These are phyloP conservation scores for Acer saccharum DNA, from an alignment of 345 rosid genomes.

Conservation along the genomic window DNA sequence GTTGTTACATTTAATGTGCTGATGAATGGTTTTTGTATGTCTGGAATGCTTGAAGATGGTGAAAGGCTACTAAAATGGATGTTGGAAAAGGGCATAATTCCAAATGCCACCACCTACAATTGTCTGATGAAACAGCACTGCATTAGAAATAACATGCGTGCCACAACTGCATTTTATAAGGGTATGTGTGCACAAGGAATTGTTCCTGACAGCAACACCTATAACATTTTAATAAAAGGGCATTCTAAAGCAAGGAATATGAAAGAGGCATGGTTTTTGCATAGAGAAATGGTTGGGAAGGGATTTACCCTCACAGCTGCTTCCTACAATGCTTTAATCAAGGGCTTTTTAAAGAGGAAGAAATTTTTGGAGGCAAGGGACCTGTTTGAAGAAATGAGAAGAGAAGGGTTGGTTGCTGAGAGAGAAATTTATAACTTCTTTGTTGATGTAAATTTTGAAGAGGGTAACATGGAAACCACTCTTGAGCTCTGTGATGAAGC, in stretches of 20 bases:
- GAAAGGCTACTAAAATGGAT: constrained; percentile 83
- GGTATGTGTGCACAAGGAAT: constrained; percentile 66
- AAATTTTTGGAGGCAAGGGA: constrained; percentile 70
- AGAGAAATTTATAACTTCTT: constrained; percentile 58
- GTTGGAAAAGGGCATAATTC: constrained; percentile 74
- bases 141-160: constrained; percentile 54
- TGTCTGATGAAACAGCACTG: constrained; percentile 80
- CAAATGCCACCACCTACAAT: constrained; percentile 80
- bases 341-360: constrained; percentile 68
- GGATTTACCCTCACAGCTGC: constrained; percentile 55
- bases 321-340: constrained; percentile 73
- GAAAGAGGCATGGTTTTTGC: constrained; percentile 95
- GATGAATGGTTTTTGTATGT: constrained; percentile 83
- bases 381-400: constrained; percentile 74
- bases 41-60: constrained; percentile 83
- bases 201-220: constrained; percentile 71
- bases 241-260: constrained; percentile 98
- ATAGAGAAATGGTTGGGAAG: constrained; percentile 62
- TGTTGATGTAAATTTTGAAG: constrained; percentile 63
- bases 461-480: constrained; percentile 53
- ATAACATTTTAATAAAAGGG: constrained; percentile 77
- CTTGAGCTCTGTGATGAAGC: constrained; percentile 86
- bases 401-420: constrained; percentile 58
- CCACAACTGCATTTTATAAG: constrained; percentile 50
- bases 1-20: constrained; percentile 83